Evolutionary conservation across 2,329 filamentous ascomycete genomes (phyloP), one percentile per base, ranked within the genome.

Genomic region (Graphiopsis chlorocephala): DNA sequence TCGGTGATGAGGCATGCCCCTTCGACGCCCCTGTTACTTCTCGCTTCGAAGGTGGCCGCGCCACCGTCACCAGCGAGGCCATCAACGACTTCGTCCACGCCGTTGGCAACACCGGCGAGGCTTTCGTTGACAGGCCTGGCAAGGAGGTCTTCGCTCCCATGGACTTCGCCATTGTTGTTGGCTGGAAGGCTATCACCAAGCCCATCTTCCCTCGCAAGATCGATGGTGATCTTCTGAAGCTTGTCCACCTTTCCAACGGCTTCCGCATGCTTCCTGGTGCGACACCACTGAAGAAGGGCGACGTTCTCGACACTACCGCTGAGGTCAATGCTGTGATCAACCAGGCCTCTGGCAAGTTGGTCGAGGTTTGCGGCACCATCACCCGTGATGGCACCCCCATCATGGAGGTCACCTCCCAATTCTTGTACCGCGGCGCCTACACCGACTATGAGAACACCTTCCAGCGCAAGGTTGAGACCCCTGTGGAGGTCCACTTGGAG

Each of bases 31-130:
- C 91, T 38, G 91, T 97, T 61, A 93, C 92, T 6, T 90, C 91
- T 75, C 89, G 88, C 71, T 99, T 99, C 75, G 92, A 95, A 70
- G 95, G 95, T 75, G 95, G 95, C 69, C 88, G 89, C 71, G 87
- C 92, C 5, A 92, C 86, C 28, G 93, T 99, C 70, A 97, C 92
- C 4, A 88, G 90, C 66, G 91, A 97, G 77, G 93, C 90, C 68
- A 97, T 99, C 81, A 96, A 96, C 68, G 93, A 99, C 81, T 99
- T 99, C 72, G 93, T 98, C n/a, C 93, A 99, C 76, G 94, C 95
- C 53, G 95, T 99, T 70, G 95, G 96, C 69, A 99, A 99, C 81
- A 97, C 91, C 15, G 94, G 94, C 42, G 95, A 99, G 78, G 93
- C 95, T 8, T 99, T 99, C 71, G 94, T 99, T 61, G 94, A 98